These are phyloP conservation scores for Castanopsis chinensis DNA, from an alignment of 306 rosid genomes.

Conservation along the genomic window DNA sequence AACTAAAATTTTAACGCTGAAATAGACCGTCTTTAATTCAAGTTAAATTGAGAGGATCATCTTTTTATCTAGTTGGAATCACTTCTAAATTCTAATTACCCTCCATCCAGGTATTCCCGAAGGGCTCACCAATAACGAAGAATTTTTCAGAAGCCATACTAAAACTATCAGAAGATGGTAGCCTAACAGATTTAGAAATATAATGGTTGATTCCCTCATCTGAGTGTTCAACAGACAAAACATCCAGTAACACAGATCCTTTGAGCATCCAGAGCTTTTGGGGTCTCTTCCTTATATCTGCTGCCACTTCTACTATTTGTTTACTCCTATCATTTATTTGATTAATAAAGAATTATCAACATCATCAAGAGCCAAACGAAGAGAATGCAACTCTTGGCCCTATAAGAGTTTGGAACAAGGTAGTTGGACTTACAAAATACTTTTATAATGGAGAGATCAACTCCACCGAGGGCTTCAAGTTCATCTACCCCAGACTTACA, in stretches of 20 bases:
- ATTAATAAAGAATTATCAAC: slow-evolving; percentile 3
- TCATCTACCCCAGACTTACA: background rate
- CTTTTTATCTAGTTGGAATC: background rate
- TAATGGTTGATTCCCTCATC: slow-evolving; percentile 31
- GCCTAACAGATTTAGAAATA: slow-evolving; percentile 31
- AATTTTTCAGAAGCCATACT: slow-evolving; percentile 59
- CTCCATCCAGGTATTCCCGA: slow-evolving; percentile 53
- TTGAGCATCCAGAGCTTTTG: slow-evolving; percentile 47
- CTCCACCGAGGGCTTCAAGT: background rate
- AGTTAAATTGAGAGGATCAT: background rate
- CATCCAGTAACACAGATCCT: slow-evolving; percentile 19
- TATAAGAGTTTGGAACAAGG: background rate
- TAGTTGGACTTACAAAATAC: background rate
- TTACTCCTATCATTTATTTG: slow-evolving; percentile 30
- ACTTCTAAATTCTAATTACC: background rate
- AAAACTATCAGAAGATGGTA: slow-evolving; percentile 41
- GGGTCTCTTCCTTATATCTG: slow-evolving; percentile 56
- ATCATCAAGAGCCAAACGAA: slow-evolving; percentile 10
- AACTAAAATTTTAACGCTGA: too few relatives aligned
- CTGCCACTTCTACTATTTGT: slow-evolving; percentile 49
- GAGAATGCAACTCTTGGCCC: slow-evolving; percentile 1
- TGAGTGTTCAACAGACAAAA: slow-evolving; percentile 18
- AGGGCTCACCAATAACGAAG: slow-evolving; percentile 64
- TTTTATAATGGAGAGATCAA: background rate
- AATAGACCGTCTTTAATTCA: too few relatives aligned